phyloP scores from a whole-genome alignment of 1,284 basidiomycete genomes.

The Puccinia novopanici region DNA sequence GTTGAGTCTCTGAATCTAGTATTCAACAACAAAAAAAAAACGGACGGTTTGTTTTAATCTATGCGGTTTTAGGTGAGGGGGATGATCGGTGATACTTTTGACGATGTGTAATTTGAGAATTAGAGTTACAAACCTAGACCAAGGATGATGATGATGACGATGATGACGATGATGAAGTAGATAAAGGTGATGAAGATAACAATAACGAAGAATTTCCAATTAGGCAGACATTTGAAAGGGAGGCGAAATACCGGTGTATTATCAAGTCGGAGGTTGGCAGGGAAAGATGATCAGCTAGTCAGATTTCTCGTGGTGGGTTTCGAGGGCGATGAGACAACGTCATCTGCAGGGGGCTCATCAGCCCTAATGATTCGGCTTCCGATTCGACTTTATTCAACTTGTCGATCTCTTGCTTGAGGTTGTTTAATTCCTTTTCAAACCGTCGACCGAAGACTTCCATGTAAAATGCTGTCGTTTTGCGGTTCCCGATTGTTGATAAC shows the following conservation, averaged over 20 bases:
- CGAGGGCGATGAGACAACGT: background rate
- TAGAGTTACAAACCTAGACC: background rate
- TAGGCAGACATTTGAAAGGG: background rate
- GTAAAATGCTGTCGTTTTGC: conserved; percentile 41
- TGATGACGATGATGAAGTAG: background rate
- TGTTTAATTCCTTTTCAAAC: conserved; percentile 56
- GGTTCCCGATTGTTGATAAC: background rate
- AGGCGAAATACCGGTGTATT: no score
- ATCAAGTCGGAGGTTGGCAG: background rate
- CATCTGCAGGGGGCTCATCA: background rate
- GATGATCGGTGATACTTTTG: background rate
- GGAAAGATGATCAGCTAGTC: background rate
- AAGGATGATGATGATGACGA: background rate
- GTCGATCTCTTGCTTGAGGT: conserved; percentile 56
- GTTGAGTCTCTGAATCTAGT: no score
- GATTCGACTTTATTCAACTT: conserved; percentile 30
- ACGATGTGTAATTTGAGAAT: background rate
- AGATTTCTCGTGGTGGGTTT: conserved; percentile 4
- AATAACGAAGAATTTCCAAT: conserved; percentile 9
- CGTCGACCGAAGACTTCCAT: conserved; percentile 55
- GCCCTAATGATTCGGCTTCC: conserved; percentile 11
- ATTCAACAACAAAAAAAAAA: no score
- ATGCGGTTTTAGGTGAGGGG: no score
- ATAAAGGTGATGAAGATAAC: background rate
- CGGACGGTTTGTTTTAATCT: no score